These are phyloP conservation scores for Calocera cornea DNA, from an alignment of 768 basidiomycete genomes.

Conservation along the genomic window DNA sequence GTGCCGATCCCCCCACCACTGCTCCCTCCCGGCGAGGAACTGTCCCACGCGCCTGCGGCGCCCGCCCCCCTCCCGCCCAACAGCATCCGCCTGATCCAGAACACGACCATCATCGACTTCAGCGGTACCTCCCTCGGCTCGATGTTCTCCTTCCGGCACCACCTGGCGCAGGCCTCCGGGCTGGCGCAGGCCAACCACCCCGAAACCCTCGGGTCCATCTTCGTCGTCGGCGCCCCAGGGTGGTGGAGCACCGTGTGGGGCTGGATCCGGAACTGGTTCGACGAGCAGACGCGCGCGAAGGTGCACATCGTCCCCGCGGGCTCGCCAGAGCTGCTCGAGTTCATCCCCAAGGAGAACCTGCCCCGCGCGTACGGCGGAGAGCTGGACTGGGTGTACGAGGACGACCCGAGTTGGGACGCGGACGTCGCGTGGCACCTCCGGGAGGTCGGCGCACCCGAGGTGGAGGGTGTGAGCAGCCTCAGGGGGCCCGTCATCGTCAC, in stretches of 20 bases:
- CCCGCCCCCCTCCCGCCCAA: slow-evolving; percentile 28
- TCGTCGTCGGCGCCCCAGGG: slow-evolving; percentile 60
- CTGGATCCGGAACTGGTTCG: slow-evolving; percentile 78
- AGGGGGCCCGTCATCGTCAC: neutral
- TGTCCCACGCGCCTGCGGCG: slow-evolving; percentile 37
- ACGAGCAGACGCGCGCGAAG: slow-evolving; percentile 63
- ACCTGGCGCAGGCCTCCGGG: slow-evolving; percentile 60
- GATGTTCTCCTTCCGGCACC: slow-evolving; percentile 56
- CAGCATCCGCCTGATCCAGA: slow-evolving; percentile 8
- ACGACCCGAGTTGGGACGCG: slow-evolving; percentile 52
- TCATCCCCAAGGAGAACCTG: slow-evolving; percentile 38
- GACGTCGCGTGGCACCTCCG: slow-evolving; percentile 14
- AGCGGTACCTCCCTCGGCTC: slow-evolving; percentile 42
- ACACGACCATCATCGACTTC: slow-evolving; percentile 60
- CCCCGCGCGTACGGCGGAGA: slow-evolving; percentile 63
- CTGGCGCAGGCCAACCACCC: slow-evolving; percentile 73
- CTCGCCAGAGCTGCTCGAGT: slow-evolving; percentile 30
- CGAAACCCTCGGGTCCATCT: slow-evolving; percentile 52
- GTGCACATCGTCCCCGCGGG: slow-evolving; percentile 43
- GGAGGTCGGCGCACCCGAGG: neutral
- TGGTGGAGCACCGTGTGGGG: slow-evolving; percentile 77
- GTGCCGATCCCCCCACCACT: slow-evolving; percentile 34
- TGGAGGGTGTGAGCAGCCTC: neutral
- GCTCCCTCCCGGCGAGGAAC: slow-evolving; percentile 9
- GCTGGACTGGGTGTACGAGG: slow-evolving; percentile 55